Evolutionary conservation across 345 rosid genomes (phyloP), one percentile per base, ranked within the genome.

Genomic region (Euphorbia peplus): DNA sequence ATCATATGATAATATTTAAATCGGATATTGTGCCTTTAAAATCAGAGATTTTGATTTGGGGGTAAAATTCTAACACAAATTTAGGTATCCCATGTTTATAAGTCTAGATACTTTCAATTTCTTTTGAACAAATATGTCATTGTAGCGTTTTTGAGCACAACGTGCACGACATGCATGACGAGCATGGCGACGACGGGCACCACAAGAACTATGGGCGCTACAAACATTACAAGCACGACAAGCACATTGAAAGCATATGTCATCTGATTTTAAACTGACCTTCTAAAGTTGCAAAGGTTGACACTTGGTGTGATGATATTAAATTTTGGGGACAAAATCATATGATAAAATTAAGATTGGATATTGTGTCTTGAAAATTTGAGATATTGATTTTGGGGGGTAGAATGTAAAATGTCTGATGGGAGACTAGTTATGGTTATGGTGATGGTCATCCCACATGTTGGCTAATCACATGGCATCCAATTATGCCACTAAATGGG

Each of bases 401-500:
- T n/a, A n/a, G n/a, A n/a, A n/a, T n/a, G n/a, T 32, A 29, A 11
- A 14, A 32, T 63, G 59, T 55, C 29, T 29, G 14, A 0, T 53
- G 18, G 35, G 3, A 21, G 1, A 51, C 46, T 37, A 19, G 47
- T 71, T 5, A 32, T 32, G 37, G 3, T 32, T 32, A n/a, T 32
- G 37, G 37, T 51, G 26, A 1, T 16, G n/a, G n/a, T 14, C 28
- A 26, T 14, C 29, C 48, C 63, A 44, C 61, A 32, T 66, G 75
- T 57, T 60, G 77, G 61, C 71, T 37, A 48, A 55, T 73, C 69
- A 73, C 59, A 14, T 15, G 72, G 58, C 65, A 68, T 28, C 46
- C 5, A 32, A 55, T 54, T 54, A 15, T 66, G 61, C 12, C 42
- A 18, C 10, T 32, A 42, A 42, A 57, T 55, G 44, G 6, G 37